These are phyloP conservation scores for Lactarius akahatsu DNA, from an alignment of 768 basidiomycete species.

Conservation along the genomic window DNA sequence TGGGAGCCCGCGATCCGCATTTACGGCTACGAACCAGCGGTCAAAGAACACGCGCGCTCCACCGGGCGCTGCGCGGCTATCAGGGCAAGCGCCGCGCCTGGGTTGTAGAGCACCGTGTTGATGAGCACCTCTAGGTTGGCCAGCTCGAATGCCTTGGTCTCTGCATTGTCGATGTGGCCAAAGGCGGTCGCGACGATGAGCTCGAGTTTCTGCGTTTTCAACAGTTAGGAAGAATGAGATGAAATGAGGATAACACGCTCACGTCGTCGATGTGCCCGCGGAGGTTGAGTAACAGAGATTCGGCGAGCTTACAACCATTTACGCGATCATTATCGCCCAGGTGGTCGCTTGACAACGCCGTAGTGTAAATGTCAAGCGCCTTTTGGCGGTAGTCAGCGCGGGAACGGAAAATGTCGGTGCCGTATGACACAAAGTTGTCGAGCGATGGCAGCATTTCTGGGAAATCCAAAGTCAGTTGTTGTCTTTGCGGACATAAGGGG, in stretches of 20 bases:
- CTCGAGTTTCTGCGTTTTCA: conserved; percentile 53
- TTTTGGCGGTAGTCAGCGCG: conserved; percentile 76
- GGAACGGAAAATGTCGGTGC: conserved; percentile 69
- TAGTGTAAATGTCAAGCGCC: conserved; percentile 81
- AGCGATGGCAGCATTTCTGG: conserved; percentile 85
- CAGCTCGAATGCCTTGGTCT: conserved; percentile 65
- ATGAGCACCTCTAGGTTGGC: conserved; percentile 83
- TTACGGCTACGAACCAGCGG: conserved; percentile 78
- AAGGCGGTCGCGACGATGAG: conserved; percentile 63
- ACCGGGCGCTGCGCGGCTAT: conserved; percentile 66
- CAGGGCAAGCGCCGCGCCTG: conserved; percentile 68
- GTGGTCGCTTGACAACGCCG: conserved; percentile 61
- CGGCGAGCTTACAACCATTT: conserved; percentile 82
- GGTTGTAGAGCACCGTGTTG: conserved; percentile 82
- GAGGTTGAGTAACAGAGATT: conserved; percentile 78
- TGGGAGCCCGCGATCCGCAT: conserved; percentile 56
- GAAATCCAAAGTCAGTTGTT: conserved; percentile 8
- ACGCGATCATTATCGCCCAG: conserved; percentile 84
- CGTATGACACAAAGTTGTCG: conserved; percentile 87
- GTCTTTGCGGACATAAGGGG: neutral
- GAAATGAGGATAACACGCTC: conserved; percentile 31
- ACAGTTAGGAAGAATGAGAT: conserved; percentile 8
- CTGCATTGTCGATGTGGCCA: conserved; percentile 54
- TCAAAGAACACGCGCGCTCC: conserved; percentile 76
- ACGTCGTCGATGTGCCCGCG: conserved; percentile 79